Base-by-base conservation (phyloP, 208 protist species). In the Leishmania lainsoni region DNA sequence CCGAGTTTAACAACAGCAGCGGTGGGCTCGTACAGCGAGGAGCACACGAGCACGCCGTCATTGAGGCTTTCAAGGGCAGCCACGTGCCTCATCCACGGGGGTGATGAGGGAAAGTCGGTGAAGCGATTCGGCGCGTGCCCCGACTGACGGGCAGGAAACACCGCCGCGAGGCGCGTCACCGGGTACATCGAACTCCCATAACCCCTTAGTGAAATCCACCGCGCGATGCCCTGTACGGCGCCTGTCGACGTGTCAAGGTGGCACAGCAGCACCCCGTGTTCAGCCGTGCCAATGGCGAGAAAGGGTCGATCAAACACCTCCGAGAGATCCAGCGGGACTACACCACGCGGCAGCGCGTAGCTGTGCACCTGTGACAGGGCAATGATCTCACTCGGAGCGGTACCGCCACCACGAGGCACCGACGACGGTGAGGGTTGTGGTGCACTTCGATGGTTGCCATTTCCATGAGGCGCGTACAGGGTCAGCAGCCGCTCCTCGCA, bases 401-500 rank as follows among this genome's bases (percentile, higher is more conserved):
- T 6, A 16, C 58, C 16, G 29, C 52, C 63, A 9, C 66, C n/a
- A 2, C 4, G 20, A 71, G 14, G 61, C 73, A 49, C 32, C 58
- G 32, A 66, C 39, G 51, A 63, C 0, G 75, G 49, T 26, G 22
- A 26, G 10, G 12, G 49, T 17, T 45, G 49, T 39, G 29, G n/a
- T 45, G 29, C 71, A 29, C 32, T 29, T 49, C 29, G 6, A 49
- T 75, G 29, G 48, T 59, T 12, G 49, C 9, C 49, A 16, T 59
- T 39, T 14, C 2, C 39, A 58, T 87, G 80, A 20, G 89, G 76
- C 4, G 75, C 88, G 22, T 80, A 42, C n/a, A 97, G 52, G 6
- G 89, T 90, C 16, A 95, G 59, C 14, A 97, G 8, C 12, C 92
- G 87, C 80, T 97, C 94, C 75, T 97, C 94, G 83, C 88, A 95